Conservation (phyloP, 2,329 filamentous ascomycete species). For the Epichloe uncinata region DNA sequence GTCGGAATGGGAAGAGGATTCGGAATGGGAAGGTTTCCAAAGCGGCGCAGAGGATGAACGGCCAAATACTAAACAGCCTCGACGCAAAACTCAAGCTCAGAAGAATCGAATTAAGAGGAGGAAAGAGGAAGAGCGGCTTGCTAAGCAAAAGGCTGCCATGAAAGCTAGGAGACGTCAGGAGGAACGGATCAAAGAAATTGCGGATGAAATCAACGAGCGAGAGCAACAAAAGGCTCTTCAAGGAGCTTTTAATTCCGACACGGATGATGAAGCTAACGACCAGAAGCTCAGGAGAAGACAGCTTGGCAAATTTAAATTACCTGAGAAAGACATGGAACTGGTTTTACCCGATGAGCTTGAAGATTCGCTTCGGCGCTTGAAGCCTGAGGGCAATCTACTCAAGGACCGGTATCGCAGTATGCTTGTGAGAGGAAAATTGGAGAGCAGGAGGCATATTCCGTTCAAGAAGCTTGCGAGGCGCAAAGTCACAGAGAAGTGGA, state of each 20-base stretch:
- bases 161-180: conserved; percentile 62
- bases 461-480: conserved; percentile 74
- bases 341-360: conserved; percentile 73
- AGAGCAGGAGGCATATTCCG: conserved; percentile 63
- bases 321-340: conserved; percentile 68
- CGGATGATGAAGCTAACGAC: conserved; percentile 45
- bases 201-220: conserved; percentile 45
- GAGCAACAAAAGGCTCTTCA: conserved; percentile 35
- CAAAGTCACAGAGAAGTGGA: conserved; percentile 89
- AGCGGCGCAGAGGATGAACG: conserved; percentile 62
- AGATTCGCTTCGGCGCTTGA: conserved; percentile 66
- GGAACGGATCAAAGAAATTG: conserved; percentile 57
- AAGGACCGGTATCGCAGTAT: conserved; percentile 85
- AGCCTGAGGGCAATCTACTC: conserved; percentile 90
- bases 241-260: conserved; percentile 30
- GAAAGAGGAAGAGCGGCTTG: conserved; percentile 71
- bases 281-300: conserved; percentile 54
- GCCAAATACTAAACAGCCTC: conserved; percentile 51
- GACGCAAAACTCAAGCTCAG: conserved; percentile 76
- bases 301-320: conserved; percentile 60
- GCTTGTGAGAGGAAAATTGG: conserved; percentile 78
- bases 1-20: conserved; percentile 72
- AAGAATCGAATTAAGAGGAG: conserved; percentile 78
- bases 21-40: conserved; percentile 81
- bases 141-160: conserved; percentile 62